Percentiles rank a stretch among this genome's conserved stretches.
phyloP scores from a whole-genome alignment of 768 basidiomycete species.

The Peribolospora kevripleyi region DNA sequence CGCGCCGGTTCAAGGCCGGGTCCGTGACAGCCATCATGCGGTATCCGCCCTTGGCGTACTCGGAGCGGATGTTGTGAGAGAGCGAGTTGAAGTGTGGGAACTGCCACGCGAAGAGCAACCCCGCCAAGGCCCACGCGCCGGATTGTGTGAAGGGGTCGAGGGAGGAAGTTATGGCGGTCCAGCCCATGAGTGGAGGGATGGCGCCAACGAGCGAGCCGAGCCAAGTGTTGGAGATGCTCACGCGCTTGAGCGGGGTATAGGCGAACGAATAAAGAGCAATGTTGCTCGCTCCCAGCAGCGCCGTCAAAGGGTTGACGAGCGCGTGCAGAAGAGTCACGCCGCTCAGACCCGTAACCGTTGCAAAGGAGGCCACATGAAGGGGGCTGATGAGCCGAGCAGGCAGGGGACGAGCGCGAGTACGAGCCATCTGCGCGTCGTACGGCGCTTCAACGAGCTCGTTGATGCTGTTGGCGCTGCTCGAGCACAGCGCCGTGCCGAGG shows the following conservation, averaged over 20 bases:
- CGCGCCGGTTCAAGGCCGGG: slow-evolving; percentile 55
- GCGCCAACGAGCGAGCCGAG: slow-evolving; percentile 78
- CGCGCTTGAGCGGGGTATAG: slow-evolving; percentile 82
- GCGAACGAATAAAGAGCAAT: slow-evolving; percentile 70
- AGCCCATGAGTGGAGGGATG: slow-evolving; percentile 88
- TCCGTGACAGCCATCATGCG: slow-evolving; percentile 67
- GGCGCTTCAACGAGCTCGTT: slow-evolving; percentile 90
- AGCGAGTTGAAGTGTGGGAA: slow-evolving; percentile 94
- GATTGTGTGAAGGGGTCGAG: slow-evolving; percentile 48
- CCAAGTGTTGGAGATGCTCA: slow-evolving; percentile 68
- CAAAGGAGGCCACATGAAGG: slow-evolving; percentile 61
- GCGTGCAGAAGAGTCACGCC: slow-evolving; percentile 56
- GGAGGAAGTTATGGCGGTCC: slow-evolving; percentile 76
- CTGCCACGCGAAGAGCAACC: slow-evolving; percentile 84
- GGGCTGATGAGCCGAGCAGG: slow-evolving; percentile 65
- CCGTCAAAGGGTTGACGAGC: slow-evolving; percentile 68
- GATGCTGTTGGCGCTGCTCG: slow-evolving; percentile 75
- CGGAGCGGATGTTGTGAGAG: slow-evolving; percentile 59
- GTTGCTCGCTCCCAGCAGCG: slow-evolving; percentile 55
- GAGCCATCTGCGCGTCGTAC: slow-evolving; percentile 85
- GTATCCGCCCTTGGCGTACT: slow-evolving; percentile 83
- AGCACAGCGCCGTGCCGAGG: slow-evolving; percentile 67
- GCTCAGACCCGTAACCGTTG: slow-evolving; percentile 42
- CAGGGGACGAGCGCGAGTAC: slow-evolving; percentile 68
- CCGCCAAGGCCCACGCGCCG: slow-evolving; percentile 45